These are phyloP conservation scores for Peltaster fructicola DNA, from an alignment of 2,329 filamentous ascomycete species.

Conservation along the genomic window DNA sequence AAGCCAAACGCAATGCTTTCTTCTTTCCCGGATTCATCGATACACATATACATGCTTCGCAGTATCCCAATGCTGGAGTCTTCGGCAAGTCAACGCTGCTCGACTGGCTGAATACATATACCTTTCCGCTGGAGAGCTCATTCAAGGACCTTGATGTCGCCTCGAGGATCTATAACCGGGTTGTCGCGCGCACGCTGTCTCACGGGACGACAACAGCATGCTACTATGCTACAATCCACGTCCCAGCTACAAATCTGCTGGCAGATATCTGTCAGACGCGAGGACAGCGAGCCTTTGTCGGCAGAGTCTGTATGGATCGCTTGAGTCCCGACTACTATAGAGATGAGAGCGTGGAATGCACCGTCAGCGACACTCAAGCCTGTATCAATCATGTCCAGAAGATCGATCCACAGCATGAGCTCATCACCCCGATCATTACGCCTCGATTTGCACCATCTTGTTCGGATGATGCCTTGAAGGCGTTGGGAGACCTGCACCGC, in stretches of 20 bases:
- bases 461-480: conserved; percentile 35
- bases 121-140: conserved; percentile 77
- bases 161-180: conserved; percentile 54
- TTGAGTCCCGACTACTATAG: conserved; percentile 62
- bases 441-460: conserved; percentile 44
- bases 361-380: conserved; percentile 33
- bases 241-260: conserved; percentile 76
- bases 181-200: conserved; percentile 62
- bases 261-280: conserved; percentile 60
- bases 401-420: conserved; percentile 45
- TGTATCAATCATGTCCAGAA: conserved; percentile 39
- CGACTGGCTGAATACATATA: conserved; percentile 87
- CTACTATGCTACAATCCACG: conserved; percentile 87
- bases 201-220: conserved; percentile 85
- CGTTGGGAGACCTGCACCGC: conserved; percentile 46
- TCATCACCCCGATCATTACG: conserved; percentile 69
- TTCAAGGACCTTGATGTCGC: conserved; percentile 48
- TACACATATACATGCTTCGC: conserved; percentile 86
- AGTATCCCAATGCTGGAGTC: conserved; percentile 86
- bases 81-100: conserved; percentile 88
- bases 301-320: conserved; percentile 88
- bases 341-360: conserved; percentile 46
- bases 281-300: conserved; percentile 81
- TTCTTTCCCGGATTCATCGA: conserved; percentile 79
- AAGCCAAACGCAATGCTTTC: conserved; percentile 39